Percentiles rank a stretch among this genome's conserved stretches.
Evolutionary conservation across 768 basidiomycete species (phyloP).

Genomic region (Daedaleopsis sinensis): DNA sequence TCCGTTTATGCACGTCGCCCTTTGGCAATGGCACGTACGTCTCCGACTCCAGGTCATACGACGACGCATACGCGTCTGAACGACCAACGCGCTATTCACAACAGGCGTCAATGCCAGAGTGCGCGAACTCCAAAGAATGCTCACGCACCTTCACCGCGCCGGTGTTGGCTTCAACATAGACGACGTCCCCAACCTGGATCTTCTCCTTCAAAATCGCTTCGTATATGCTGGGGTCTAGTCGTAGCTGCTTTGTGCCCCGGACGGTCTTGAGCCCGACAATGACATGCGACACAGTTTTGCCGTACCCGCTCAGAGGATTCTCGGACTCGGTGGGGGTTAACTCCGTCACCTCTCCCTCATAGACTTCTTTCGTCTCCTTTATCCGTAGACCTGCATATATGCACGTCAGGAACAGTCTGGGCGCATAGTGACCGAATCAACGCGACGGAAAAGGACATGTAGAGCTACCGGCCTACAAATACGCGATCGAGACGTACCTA

Average conservation of each 20-base stretch:
- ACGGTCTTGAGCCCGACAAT: conserved; percentile 93
- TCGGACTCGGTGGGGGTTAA: conserved; percentile 95
- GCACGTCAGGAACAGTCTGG: too few relatives aligned
- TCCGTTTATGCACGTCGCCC: conserved; percentile 94
- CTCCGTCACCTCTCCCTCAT: conserved; percentile 98
- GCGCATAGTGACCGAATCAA: too few relatives aligned
- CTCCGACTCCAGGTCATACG: conserved; percentile 97
- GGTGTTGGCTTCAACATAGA: conserved; percentile 92
- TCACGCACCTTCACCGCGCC: conserved; percentile 89
- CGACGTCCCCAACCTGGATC: conserved; percentile 94
- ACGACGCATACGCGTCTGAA: conserved; percentile 96
- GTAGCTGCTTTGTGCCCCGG: conserved; percentile 86
- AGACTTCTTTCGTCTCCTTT: conserved; percentile 99
- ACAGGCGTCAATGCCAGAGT: background rate
- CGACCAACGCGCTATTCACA: conserved; percentile 82
- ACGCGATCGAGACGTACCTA: conserved; percentile 61
- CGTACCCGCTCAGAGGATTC: conserved; percentile 96
- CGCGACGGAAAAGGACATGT: background rate
- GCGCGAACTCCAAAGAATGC: background rate
- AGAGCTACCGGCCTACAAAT: too few relatives aligned
- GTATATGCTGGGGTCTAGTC: conserved; percentile 94
- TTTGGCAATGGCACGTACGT: conserved; percentile 98
- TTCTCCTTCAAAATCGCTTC: conserved; percentile 98
- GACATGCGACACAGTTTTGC: conserved; percentile 98
- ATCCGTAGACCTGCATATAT: conserved; percentile 78